Percentiles rank a stretch among this genome's conserved stretches.
Conservation (phyloP, 352 stramenopile species). For the Globisporangium paddicum region DNA sequence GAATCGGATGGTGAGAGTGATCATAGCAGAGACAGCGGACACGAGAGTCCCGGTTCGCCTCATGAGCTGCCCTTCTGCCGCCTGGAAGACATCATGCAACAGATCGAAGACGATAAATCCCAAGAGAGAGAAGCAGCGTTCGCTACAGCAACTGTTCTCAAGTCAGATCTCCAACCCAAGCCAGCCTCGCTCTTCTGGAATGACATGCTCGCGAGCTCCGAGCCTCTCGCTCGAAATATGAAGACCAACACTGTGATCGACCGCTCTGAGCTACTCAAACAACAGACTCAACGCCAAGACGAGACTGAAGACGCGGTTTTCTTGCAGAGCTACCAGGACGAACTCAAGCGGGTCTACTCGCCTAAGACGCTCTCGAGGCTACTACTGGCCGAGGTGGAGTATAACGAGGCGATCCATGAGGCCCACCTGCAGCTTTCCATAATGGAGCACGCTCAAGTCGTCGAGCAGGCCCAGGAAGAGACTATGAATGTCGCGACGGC, state of each 20-base stretch:
- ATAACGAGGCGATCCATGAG: conserved; percentile 59
- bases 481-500: conserved; percentile 44
- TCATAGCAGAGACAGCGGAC: background rate
- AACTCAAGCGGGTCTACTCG: conserved; percentile 27
- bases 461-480: conserved; percentile 50
- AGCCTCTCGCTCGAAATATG: background rate
- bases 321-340: conserved; percentile 14
- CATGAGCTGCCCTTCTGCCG: conserved; percentile 3
- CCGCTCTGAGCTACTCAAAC: conserved; percentile 7
- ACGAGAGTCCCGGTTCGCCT: background rate
- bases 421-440: conserved; percentile 51
- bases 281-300: background rate
- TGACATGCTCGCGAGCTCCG: conserved; percentile 12
- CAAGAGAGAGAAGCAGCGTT: conserved; percentile 4
- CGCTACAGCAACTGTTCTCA: background rate
- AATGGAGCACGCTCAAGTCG: conserved; percentile 50
- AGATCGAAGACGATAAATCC: conserved; percentile 28
- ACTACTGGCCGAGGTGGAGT: conserved; percentile 60
- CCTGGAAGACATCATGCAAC: conserved; percentile 46
- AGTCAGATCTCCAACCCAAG: background rate
- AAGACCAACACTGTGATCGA: conserved; percentile 5
- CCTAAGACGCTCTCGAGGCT: conserved; percentile 39
- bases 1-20: conserved; percentile 5
- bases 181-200: background rate
- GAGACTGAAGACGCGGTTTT: conserved; percentile 7